Evolutionary conservation across 371 early-diverging fungal genomes (phyloP).

Genomic region (Dinochytrium kinnereticum): DNA sequence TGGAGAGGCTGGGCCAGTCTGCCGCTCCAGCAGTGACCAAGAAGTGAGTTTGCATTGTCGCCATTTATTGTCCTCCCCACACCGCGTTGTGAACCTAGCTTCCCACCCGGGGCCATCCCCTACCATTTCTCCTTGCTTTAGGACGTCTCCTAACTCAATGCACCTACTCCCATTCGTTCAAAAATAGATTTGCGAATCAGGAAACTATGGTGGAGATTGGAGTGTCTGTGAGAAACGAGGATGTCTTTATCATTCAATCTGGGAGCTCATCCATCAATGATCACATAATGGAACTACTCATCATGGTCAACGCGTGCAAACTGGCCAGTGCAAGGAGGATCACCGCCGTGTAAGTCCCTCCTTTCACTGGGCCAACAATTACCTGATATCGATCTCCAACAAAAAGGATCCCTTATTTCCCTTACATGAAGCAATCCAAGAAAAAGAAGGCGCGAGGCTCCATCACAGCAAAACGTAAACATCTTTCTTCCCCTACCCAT

Average conservation of each 20-base stretch:
- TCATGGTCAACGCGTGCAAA: conserved; percentile 95
- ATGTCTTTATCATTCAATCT: conserved; percentile 96
- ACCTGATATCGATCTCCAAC: not conserved
- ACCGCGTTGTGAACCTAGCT: too few relatives aligned
- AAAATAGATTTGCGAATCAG: conserved; percentile 40
- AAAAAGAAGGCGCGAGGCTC: conserved; percentile 94
- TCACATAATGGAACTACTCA: conserved; percentile 93
- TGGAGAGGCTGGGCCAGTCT: conserved; percentile 76
- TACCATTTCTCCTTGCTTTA: too few relatives aligned
- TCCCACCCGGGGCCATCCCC: too few relatives aligned
- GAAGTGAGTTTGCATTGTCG: conserved; percentile 30
- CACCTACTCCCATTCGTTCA: not conserved
- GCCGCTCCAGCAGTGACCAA: conserved; percentile 77
- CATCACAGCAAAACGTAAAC: conserved; percentile 89
- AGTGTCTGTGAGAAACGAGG: conserved; percentile 91
- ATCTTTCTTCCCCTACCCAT: not conserved
- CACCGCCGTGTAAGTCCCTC: conserved; percentile 50
- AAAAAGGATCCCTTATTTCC: conserved; percentile 93
- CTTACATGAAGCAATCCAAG: conserved; percentile 97
- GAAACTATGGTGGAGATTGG: conserved; percentile 63
- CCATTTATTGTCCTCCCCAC: not conserved
- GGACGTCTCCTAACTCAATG: too few relatives aligned
- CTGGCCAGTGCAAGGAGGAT: conserved; percentile 88
- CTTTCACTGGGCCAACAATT: not conserved
- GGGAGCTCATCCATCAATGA: conserved; percentile 88